A percentile compares a stretch with the other conserved stretches of the same genome.
Evolutionary conservation across 2,329 filamentous ascomycete species (phyloP).

Genomic region (Chrysoporthe puriensis): DNA sequence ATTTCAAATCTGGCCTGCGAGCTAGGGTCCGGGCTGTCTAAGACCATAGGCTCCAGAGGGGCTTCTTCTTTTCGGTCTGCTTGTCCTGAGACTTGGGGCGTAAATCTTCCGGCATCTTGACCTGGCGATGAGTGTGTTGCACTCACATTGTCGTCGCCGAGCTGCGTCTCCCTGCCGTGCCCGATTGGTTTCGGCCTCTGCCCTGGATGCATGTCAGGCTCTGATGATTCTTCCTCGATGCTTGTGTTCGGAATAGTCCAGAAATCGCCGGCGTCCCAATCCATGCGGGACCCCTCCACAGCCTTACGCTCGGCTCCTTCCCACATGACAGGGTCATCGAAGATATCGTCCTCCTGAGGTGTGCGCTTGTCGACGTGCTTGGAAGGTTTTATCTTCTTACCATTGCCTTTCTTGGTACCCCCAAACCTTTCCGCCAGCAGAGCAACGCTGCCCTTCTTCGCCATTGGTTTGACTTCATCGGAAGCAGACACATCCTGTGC

Average conservation of each 20-base stretch:
- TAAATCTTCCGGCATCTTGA: conserved; percentile 28
- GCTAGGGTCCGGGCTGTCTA: conserved; percentile 37
- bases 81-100: conserved; percentile 26
- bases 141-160: conserved; percentile 30
- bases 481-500: conserved; percentile 13
- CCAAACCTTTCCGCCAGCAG: conserved; percentile 42
- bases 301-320: conserved; percentile 47
- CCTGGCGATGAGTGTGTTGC: conserved; percentile 29
- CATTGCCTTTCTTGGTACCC: conserved; percentile 40
- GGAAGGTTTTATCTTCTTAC: conserved; percentile 42
- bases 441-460: conserved; percentile 37
- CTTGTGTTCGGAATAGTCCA: conserved; percentile 29
- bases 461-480: conserved; percentile 15
- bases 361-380: conserved; percentile 46
- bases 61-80: conserved; percentile 29
- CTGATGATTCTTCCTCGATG: conserved; percentile 15
- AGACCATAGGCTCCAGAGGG: conserved; percentile 28
- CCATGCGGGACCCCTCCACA: conserved; percentile 33
- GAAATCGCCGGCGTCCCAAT: conserved; percentile 33
- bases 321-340: conserved; percentile 50
- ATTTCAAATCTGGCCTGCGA: conserved; percentile 35
- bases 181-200: conserved; percentile 22
- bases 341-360: conserved; percentile 46
- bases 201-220: conserved; percentile 26
- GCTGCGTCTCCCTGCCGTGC: conserved; percentile 24